A percentile compares a stretch with the other conserved stretches of the same genome.
These are phyloP conservation scores for Rehmannia glutinosa DNA, from an alignment of 257 asterid species.

Conservation along the genomic window DNA sequence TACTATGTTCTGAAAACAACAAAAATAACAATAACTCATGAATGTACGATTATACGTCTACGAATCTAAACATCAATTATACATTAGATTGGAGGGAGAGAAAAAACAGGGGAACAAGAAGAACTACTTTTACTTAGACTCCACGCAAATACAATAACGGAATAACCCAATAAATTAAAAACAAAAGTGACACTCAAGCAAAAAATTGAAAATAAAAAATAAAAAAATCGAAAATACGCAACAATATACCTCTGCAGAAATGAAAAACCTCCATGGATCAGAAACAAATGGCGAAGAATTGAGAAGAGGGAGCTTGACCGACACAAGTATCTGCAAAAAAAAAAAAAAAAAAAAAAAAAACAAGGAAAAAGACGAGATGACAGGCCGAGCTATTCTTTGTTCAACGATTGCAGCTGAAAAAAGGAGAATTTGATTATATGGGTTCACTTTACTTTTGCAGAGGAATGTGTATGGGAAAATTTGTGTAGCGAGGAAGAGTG, in stretches of 20 bases:
- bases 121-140: conserved; percentile 33
- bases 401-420: conserved; percentile 27
- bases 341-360: no score
- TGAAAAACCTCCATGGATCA: not conserved
- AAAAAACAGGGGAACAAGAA: no score
- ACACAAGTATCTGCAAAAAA: no score
- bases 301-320: no score
- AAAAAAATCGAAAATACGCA: conserved; percentile 6
- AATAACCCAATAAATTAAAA: not conserved
- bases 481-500: conserved; percentile 21
- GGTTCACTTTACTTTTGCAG: conserved; percentile 19
- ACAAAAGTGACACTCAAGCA: conserved; percentile 9
- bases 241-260: conserved; percentile 21
- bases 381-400: not conserved
- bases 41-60: no score
- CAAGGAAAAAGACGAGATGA: not conserved
- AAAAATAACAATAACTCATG: no score
- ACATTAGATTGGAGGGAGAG: no score
- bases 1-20: no score
- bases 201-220: not conserved
- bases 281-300: not conserved
- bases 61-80: no score
- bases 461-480: conserved; percentile 13
- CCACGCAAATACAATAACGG: conserved; percentile 42
- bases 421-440: conserved; percentile 13